Conservation (phyloP, 306 rosid species). For the Betula pendula region DNA sequence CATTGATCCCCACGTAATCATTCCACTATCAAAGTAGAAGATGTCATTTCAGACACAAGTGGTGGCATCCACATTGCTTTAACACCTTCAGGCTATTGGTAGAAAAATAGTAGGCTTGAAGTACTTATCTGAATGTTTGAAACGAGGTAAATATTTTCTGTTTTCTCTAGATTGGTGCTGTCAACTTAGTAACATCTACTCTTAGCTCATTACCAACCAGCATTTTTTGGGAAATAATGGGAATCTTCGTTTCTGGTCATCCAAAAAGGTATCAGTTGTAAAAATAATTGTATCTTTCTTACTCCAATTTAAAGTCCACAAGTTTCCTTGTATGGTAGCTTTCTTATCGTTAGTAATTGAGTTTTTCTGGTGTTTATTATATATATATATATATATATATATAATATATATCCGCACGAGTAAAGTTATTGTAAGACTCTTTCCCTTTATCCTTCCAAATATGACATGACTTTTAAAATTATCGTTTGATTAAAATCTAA, state of each 20-base stretch:
- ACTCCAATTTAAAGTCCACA: background rate
- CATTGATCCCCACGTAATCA: constrained; percentile 3
- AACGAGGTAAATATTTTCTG: background rate
- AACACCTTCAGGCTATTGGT: constrained; percentile 1
- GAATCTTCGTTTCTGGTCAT: background rate
- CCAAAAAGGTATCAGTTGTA: background rate
- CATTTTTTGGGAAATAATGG: background rate
- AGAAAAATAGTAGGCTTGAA: constrained; percentile 4
- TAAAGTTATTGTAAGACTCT: too few species aligned
- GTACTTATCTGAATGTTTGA: background rate
- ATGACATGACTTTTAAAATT: too few species aligned
- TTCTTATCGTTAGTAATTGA: too few species aligned
- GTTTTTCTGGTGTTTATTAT: too few species aligned
- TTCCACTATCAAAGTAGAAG: constrained; percentile 17
- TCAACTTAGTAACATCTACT: background rate
- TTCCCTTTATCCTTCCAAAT: too few species aligned
- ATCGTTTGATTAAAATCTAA: too few species aligned
- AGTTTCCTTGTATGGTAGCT: too few species aligned
- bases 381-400: too few species aligned
- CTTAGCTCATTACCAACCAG: background rate
- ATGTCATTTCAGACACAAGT: constrained; percentile 2
- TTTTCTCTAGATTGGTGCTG: background rate
- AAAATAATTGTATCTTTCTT: background rate
- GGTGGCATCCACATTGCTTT: background rate
- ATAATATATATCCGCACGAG: too few species aligned